A percentile compares a stretch with the other conserved stretches of the same genome.
phyloP scores from a whole-genome alignment of 352 stramenopile genomes.

The Globisporangium parvum region DNA sequence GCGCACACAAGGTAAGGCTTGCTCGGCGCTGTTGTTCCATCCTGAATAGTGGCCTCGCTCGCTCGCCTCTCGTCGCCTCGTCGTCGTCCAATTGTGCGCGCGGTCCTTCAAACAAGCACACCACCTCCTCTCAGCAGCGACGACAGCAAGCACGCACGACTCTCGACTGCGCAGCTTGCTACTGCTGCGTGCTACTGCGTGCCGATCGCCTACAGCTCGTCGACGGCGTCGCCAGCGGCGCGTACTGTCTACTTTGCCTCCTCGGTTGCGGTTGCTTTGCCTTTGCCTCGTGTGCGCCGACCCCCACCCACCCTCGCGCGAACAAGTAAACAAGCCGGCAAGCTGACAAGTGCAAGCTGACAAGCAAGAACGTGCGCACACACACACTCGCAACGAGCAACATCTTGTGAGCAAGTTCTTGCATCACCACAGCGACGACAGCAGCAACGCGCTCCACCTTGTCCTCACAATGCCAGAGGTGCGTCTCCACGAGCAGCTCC shows the following conservation, averaged over 20 bases:
- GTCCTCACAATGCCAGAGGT: constrained; percentile 30
- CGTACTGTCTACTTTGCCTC: background rate
- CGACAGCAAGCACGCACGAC: constrained; percentile 2
- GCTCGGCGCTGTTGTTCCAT: constrained; percentile 11
- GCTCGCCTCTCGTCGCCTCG: background rate
- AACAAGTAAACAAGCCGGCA: constrained; percentile 12
- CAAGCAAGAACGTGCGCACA: background rate
- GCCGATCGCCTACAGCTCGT: no score
- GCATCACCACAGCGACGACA: no score
- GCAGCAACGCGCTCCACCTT: background rate
- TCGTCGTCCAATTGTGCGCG: constrained; percentile 10
- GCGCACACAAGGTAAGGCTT: no score
- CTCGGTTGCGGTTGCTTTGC: background rate
- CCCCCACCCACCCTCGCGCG: background rate
- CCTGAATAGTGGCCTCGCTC: constrained; percentile 1
- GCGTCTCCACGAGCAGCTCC: constrained; percentile 4
- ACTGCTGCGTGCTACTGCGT: background rate
- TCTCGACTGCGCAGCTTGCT: no score
- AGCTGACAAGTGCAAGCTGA: background rate
- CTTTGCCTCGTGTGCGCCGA: background rate
- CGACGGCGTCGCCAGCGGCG: background rate
- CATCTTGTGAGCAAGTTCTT: no score
- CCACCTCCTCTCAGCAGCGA: background rate
- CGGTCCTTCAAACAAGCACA: constrained; percentile 11
- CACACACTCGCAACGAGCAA: no score